These are phyloP conservation scores for Quercus gilva DNA, from an alignment of 306 rosid species.

Conservation along the genomic window DNA sequence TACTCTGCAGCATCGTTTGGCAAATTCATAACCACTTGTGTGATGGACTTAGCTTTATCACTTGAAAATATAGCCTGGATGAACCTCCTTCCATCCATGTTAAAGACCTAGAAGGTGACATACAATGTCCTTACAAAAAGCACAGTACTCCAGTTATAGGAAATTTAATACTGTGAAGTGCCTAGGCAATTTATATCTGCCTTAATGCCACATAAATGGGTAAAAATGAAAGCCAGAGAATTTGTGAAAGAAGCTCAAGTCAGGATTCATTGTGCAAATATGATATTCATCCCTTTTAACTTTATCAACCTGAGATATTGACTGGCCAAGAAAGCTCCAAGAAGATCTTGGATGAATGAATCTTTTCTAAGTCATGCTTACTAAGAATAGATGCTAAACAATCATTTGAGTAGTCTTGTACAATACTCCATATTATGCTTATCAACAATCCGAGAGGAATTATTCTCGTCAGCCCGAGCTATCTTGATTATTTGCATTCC, in stretches of 20 bases:
- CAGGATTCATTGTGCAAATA: not conserved
- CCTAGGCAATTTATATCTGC: constrained; percentile 26
- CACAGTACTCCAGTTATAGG: constrained; percentile 14
- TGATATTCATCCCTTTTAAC: not conserved
- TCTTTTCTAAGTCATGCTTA: not conserved
- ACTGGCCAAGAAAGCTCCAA: not conserved
- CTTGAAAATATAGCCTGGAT: constrained; percentile 70
- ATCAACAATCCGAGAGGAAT: not conserved
- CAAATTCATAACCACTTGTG: constrained; percentile 96
- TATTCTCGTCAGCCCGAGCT: constrained; percentile 1
- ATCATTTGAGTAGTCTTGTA: not conserved
- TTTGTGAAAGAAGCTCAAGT: not conserved
- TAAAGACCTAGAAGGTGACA: constrained; percentile 60
- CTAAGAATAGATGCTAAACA: not conserved
- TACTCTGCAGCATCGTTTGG: constrained; percentile 85
- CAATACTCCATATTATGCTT: not conserved
- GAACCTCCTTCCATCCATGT: constrained; percentile 99
- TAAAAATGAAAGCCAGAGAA: not conserved
- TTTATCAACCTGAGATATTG: not conserved
- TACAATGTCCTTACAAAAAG: constrained; percentile 15
- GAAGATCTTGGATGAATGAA: not conserved
- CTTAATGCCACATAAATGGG: constrained; percentile 14
- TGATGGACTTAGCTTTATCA: constrained; percentile 69
- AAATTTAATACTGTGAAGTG: constrained; percentile 5
- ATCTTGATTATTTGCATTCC: not conserved